Conservation (phyloP, 345 rosid genomes). For the Lepidium didymum region DNA sequence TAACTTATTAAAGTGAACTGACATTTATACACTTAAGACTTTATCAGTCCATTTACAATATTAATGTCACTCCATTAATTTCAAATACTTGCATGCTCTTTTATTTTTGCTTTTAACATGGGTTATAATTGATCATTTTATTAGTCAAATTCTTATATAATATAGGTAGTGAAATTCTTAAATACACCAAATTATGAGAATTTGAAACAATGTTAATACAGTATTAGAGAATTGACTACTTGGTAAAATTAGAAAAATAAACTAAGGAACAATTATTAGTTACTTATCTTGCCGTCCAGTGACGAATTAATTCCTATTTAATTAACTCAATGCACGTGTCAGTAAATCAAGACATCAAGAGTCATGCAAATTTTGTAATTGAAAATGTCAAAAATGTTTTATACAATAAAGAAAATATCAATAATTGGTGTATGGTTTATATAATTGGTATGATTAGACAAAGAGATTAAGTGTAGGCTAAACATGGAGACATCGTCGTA, state of each 20-base stretch:
- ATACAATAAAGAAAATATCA: no score
- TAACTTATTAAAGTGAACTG: no score
- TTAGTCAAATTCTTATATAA: no score
- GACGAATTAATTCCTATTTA: not conserved
- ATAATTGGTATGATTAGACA: conserved; percentile 6
- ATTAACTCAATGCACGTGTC: conserved; percentile 12
- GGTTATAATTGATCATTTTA: no score
- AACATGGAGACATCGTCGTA: conserved; percentile 23
- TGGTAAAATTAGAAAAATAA: not conserved
- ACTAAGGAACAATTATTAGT: not conserved
- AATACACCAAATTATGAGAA: no score
- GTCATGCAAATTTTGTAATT: not conserved
- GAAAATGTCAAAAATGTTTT: not conserved
- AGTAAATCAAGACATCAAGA: not conserved
- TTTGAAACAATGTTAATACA: not conserved
- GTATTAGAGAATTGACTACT: not conserved
- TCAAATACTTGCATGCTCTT: not conserved
- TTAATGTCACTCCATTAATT: not conserved
- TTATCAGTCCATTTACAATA: not conserved
- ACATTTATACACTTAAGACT: not conserved
- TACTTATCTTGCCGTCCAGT: not conserved
- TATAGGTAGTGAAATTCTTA: no score
- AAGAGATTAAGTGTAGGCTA: conserved; percentile 19
- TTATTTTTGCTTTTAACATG: no score
- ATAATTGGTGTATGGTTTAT: conserved; percentile 3